Evolutionary conservation across 2,329 filamentous ascomycete species (phyloP).

Genomic region (Diaporthe aspalathi): DNA sequence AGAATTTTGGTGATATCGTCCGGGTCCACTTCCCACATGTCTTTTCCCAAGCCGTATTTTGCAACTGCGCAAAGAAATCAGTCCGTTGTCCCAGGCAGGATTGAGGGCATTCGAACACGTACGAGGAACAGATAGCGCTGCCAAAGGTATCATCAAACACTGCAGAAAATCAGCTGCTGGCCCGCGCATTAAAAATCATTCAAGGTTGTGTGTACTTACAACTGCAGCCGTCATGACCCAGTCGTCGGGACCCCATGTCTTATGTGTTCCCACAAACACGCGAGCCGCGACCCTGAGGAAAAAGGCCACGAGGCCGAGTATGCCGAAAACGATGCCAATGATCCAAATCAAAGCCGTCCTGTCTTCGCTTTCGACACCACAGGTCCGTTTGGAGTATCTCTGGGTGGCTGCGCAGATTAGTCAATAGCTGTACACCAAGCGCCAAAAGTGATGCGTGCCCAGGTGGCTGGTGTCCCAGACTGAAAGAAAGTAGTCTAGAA

Average conservation of each 20-base stretch:
- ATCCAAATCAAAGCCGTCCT: conserved; percentile 44
- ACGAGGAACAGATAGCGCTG: conserved; percentile 45
- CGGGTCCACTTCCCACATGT: conserved; percentile 57
- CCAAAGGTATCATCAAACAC: conserved; percentile 43
- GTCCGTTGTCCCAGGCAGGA: not conserved
- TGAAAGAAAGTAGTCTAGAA: rapidly evolving
- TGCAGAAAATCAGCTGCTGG: conserved; percentile 6
- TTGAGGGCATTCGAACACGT: conserved; percentile 22
- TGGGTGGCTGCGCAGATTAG: conserved; percentile 42
- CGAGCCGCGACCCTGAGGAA: conserved; percentile 46
- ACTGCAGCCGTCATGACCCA: conserved; percentile 46
- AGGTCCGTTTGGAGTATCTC: conserved; percentile 46
- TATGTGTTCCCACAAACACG: conserved; percentile 42
- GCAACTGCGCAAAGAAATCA: conserved; percentile 46
- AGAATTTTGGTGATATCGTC: conserved; percentile 56
- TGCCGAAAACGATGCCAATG: conserved; percentile 45
- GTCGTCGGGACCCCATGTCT: conserved; percentile 48
- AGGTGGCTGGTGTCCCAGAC: not conserved
- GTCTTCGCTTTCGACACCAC: conserved; percentile 45
- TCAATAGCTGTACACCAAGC: not conserved
- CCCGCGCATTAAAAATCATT: not conserved
- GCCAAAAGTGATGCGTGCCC: no score
- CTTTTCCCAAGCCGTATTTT: conserved; percentile 53
- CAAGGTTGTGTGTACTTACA: conserved; percentile 39
- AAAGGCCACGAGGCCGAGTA: conserved; percentile 47